Conservation (phyloP, 805 yeast species). For the Candida nitratophila region DNA sequence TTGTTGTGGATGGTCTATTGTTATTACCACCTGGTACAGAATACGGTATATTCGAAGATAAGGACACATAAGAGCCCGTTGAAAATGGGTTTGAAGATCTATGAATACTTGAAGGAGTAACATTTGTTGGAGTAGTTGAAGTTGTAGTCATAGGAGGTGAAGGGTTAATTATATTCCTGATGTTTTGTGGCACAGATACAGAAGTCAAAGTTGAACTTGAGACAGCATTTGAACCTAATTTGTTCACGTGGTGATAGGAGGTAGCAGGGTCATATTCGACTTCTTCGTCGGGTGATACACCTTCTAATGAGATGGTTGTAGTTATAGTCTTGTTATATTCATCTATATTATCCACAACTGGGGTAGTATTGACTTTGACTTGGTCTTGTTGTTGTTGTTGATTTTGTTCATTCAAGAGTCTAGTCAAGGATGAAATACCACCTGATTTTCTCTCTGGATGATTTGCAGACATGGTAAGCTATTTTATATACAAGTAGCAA, state of each 20-base stretch:
- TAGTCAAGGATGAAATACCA: conserved; percentile 25
- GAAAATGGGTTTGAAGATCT: neutral
- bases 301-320: conserved; percentile 28
- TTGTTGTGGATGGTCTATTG: conserved; percentile 4
- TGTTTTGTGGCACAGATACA: neutral
- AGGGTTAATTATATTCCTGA: neutral
- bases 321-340: conserved; percentile 23
- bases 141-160: neutral
- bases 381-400: conserved; percentile 9
- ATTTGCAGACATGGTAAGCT: neutral
- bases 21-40: conserved; percentile 57
- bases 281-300: conserved; percentile 24
- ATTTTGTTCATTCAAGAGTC: conserved; percentile 25
- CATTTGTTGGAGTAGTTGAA: conserved; percentile 1
- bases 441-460: conserved; percentile 12
- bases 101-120: neutral
- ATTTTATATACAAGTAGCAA: too few species aligned
- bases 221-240: conserved; percentile 3
- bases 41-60: conserved; percentile 61
- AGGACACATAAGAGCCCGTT: conserved; percentile 29
- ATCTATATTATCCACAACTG: neutral
- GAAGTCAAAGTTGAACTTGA: neutral
- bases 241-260: conserved; percentile 2
- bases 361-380: conserved; percentile 11
- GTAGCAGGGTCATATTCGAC: neutral